Conservation (phyloP, 225 moss, liverwort and hornwort species). For the Lunularia cruciata region DNA sequence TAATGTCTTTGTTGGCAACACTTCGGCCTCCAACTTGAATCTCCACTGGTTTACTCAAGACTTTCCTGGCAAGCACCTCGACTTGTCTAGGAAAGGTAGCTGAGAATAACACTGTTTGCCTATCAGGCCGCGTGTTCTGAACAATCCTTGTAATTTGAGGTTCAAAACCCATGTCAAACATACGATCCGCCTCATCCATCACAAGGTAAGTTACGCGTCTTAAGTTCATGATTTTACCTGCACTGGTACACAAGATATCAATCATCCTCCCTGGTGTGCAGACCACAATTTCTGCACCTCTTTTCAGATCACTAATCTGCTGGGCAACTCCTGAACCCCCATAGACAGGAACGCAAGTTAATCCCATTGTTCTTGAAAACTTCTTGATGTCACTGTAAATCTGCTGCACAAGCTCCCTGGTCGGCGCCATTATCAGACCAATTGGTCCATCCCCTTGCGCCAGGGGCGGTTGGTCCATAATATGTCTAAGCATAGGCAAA, state of each 20-base stretch:
- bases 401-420: conserved; percentile 96
- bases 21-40: conserved; percentile 93
- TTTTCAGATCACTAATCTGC: conserved; percentile 93
- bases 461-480: conserved; percentile 92
- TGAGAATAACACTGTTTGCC: conserved; percentile 95
- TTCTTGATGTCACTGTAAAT: conserved; percentile 90
- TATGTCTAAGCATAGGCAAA: conserved; percentile 93
- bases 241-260: conserved; percentile 95
- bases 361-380: conserved; percentile 80
- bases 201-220: conserved; percentile 96
- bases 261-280: conserved; percentile 99
- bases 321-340: conserved; percentile 97
- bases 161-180: conserved; percentile 99
- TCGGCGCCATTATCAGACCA: conserved; percentile 97
- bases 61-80: conserved; percentile 92
- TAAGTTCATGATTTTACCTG: conserved; percentile 92
- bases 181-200: conserved; percentile 99
- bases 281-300: conserved; percentile 96
- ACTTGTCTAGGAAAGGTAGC: conserved; percentile 98
- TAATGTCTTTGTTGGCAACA: conserved; percentile 96
- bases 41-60: conserved; percentile 84
- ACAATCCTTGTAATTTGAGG: conserved; percentile 98
- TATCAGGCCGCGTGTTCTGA: conserved; percentile 91
- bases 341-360: conserved; percentile 94
- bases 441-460: conserved; percentile 95